Evolutionary conservation across 1,284 basidiomycete species (phyloP).

Genomic region (Malassezia japonica): DNA sequence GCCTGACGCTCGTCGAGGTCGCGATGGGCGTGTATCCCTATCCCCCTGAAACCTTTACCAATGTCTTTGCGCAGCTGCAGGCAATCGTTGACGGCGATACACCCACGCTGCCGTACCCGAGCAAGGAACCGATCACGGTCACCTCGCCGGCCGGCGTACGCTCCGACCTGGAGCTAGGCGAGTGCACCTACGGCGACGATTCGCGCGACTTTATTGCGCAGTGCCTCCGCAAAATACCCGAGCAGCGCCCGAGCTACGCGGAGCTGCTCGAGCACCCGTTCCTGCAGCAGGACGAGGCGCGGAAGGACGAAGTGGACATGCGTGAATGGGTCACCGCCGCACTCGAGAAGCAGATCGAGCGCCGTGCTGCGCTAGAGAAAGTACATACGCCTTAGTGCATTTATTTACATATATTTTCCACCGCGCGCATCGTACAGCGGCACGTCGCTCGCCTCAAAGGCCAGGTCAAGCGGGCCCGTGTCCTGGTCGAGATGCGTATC

Average conservation of each 20-base stretch:
- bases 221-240: conserved; percentile 51
- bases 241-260: conserved; percentile 69
- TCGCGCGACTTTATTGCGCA: conserved; percentile 45
- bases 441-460: too few relatives aligned
- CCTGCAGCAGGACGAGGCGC: conserved; percentile 51
- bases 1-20: conserved; percentile 86
- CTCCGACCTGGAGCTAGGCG: conserved; percentile 11
- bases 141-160: background rate
- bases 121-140: conserved; percentile 5
- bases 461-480: too few relatives aligned
- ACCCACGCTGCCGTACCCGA: conserved; percentile 61
- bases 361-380: background rate
- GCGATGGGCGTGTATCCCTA: conserved; percentile 88
- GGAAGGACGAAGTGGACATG: conserved; percentile 48
- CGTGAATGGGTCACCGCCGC: conserved; percentile 37
- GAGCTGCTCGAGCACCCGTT: conserved; percentile 72
- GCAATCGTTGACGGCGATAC: conserved; percentile 92
- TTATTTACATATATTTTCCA: too few relatives aligned
- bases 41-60: conserved; percentile 93
- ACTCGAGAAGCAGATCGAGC: background rate
- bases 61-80: conserved; percentile 89
- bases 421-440: too few relatives aligned
- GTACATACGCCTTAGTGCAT: too few relatives aligned
- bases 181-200: conserved; percentile 33
- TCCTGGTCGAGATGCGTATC: too few relatives aligned